Percentiles rank a stretch among this genome's conserved stretches.
Evolutionary conservation across 176 grass and related monocot genomes (phyloP).

Genomic region (Echinochloa phyllopogon): DNA sequence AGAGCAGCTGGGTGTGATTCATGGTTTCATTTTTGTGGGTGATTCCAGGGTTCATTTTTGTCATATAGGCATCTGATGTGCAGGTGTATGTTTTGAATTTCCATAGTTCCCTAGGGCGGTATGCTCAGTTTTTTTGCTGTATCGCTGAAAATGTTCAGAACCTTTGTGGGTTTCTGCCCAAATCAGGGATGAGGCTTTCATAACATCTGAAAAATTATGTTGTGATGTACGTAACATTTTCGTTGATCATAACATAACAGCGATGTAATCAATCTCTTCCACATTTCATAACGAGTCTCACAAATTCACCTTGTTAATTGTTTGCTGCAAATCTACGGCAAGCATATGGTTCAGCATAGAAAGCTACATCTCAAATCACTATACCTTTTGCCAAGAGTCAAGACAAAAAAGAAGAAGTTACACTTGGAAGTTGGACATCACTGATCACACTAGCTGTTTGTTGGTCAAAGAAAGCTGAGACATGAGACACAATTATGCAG

Average conservation of each 20-base stretch:
- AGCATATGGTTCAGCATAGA: slow-evolving; percentile 28
- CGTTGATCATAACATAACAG: slow-evolving; percentile 40
- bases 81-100: slow-evolving; percentile 33
- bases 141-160: slow-evolving; percentile 15
- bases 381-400: slow-evolving; percentile 5
- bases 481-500: slow-evolving; percentile 35
- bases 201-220: slow-evolving; percentile 28
- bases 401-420: background rate
- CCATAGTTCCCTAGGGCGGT: slow-evolving; percentile 15
- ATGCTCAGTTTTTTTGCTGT: slow-evolving; percentile 30
- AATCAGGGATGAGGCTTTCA: background rate
- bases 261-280: background rate
- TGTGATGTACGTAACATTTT: slow-evolving; percentile 29
- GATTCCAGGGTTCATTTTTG: slow-evolving; percentile 23
- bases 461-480: slow-evolving; percentile 15
- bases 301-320: background rate
- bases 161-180: slow-evolving; percentile 15
- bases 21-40: slow-evolving; percentile 24
- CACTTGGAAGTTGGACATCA: background rate
- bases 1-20: slow-evolving; percentile 73
- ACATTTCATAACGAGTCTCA: background rate
- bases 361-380: slow-evolving; percentile 5
- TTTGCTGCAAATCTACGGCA: slow-evolving; percentile 31
- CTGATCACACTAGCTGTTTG: slow-evolving; percentile 18
- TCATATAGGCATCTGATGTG: slow-evolving; percentile 24